phyloP scores from a whole-genome alignment of 139 green algal species.

The Auxenochlorella protothecoides region DNA sequence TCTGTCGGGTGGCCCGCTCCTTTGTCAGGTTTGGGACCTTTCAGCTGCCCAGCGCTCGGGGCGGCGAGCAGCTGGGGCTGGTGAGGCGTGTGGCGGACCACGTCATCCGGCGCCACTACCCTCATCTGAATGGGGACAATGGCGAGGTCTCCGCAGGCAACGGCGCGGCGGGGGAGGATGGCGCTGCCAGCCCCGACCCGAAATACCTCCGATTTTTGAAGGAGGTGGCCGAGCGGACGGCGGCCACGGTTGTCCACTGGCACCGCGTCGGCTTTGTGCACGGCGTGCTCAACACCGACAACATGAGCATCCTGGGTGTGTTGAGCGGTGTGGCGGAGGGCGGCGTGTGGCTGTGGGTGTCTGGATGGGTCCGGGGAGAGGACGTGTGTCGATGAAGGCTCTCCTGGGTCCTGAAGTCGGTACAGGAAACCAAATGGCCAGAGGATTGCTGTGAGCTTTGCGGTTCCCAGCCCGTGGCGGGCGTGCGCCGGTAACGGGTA shows the following conservation, averaged over 20 bases:
- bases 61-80: constrained; percentile 35
- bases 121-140: constrained; percentile 33
- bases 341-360: too few species aligned
- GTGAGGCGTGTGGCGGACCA: constrained; percentile 60
- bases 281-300: constrained; percentile 96
- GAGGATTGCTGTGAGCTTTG: too few species aligned
- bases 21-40: constrained; percentile 93
- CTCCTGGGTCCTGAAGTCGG: too few species aligned
- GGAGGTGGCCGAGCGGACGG: constrained; percentile 61
- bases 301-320: constrained; percentile 78
- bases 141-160: too few species aligned
- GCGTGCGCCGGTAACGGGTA: too few species aligned
- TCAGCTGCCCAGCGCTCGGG: constrained; percentile 62
- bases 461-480: too few species aligned
- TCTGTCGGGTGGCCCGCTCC: constrained; percentile 67
- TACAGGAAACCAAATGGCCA: too few species aligned
- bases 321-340: constrained; percentile 46
- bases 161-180: background rate
- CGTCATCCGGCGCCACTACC: constrained; percentile 77
- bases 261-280: constrained; percentile 80
- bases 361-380: too few species aligned
- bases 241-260: constrained; percentile 68
- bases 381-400: too few species aligned
- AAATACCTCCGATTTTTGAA: constrained; percentile 49
- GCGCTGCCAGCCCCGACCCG: constrained; percentile 12